phyloP scores from a whole-genome alignment of 2,329 filamentous ascomycete species.

The Paraphaeosphaeria minitans region DNA sequence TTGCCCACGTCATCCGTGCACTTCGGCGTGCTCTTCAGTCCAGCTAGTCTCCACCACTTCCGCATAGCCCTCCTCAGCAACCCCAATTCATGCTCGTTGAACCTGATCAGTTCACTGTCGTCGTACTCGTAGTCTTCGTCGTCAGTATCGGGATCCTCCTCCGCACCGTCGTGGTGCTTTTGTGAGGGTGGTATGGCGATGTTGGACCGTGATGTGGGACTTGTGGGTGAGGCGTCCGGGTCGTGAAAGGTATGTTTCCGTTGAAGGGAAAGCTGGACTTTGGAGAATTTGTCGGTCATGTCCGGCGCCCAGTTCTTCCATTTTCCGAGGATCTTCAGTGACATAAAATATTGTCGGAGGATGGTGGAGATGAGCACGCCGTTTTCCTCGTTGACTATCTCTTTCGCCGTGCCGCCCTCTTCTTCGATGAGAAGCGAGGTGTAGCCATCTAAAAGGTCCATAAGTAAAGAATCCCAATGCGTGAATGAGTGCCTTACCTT shows the following conservation, averaged over 20 bases:
- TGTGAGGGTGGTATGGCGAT: constrained; percentile 2
- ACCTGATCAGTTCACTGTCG: constrained; percentile 51
- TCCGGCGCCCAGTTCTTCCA: constrained; percentile 74
- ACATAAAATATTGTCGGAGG: constrained; percentile 89
- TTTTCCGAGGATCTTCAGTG: constrained; percentile 76
- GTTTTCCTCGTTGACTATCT: constrained; percentile 83
- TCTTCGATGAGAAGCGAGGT: constrained; percentile 73
- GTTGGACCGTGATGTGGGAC: constrained; percentile 22
- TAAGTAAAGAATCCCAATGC: constrained; percentile 10
- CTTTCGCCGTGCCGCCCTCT: constrained; percentile 76
- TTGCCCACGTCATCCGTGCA: constrained; percentile 63
- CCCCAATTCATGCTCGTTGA: constrained; percentile 53
- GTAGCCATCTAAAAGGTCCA: constrained; percentile 68
- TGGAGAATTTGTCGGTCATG: constrained; percentile 68
- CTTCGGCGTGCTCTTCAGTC: constrained; percentile 58
- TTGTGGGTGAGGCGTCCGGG: constrained; percentile 27
- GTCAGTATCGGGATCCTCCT: constrained; percentile 39
- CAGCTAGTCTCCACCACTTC: constrained; percentile 74
- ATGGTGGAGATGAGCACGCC: constrained; percentile 86
- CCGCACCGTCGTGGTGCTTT: neutral
- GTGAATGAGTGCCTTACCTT: constrained; percentile 45
- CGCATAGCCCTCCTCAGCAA: constrained; percentile 71
- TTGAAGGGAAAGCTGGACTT: constrained; percentile 67
- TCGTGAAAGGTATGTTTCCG: constrained; percentile 56
- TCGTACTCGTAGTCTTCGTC: constrained; percentile 49